These are phyloP conservation scores for Pluteus cervinus DNA, from an alignment of 768 basidiomycete species.

Conservation along the genomic window DNA sequence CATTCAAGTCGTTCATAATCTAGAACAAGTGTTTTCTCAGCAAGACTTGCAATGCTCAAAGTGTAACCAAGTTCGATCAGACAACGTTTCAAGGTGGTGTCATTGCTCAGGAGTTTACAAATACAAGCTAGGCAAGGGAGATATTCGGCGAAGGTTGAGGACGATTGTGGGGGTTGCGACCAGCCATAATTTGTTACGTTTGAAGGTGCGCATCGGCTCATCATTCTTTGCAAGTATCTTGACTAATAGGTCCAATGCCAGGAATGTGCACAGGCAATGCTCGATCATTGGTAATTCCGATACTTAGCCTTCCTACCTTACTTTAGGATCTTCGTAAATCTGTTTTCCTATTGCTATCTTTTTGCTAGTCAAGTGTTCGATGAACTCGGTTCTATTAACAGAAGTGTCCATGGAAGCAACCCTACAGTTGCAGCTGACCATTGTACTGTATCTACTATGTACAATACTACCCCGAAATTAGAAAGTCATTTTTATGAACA, in stretches of 20 bases:
- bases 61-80: slow-evolving; percentile 87
- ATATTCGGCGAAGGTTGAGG: slow-evolving; percentile 63
- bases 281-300: slow-evolving; percentile 31
- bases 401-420: too few relatives aligned
- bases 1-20: slow-evolving; percentile 63
- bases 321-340: too few relatives aligned
- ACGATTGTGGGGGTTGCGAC: slow-evolving; percentile 83
- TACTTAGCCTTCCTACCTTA: too few relatives aligned
- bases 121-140: slow-evolving; percentile 65
- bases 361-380: too few relatives aligned
- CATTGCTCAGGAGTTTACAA: slow-evolving; percentile 84
- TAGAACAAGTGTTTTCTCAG: slow-evolving; percentile 74
- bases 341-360: too few relatives aligned
- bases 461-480: too few relatives aligned
- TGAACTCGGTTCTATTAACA: too few relatives aligned
- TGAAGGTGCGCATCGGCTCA: slow-evolving; percentile 46
- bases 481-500: too few relatives aligned
- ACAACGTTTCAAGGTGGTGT: slow-evolving; percentile 82
- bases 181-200: slow-evolving; percentile 58
- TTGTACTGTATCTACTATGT: too few relatives aligned
- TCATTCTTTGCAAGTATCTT: neutral
- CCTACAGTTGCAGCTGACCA: too few relatives aligned
- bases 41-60: slow-evolving; percentile 88
- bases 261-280: slow-evolving; percentile 42
- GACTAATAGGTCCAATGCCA: slow-evolving; percentile 12